phyloP scores from a whole-genome alignment of 2,329 filamentous ascomycete species.

The Colletotrichum sp. region DNA sequence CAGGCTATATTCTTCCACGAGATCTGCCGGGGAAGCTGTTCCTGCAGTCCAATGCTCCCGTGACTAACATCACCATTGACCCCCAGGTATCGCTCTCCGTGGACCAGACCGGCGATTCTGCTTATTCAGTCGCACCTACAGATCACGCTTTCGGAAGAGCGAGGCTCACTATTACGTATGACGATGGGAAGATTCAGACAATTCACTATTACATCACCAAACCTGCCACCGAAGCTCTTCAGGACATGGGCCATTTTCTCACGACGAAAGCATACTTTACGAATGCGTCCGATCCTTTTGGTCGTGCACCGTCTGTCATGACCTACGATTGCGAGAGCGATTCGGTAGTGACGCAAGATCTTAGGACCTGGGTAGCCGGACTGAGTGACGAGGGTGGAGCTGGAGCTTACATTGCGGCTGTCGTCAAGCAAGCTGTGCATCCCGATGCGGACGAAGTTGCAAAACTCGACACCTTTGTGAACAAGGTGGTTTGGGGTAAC shows the following conservation, averaged over 20 bases:
- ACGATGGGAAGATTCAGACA: slow-evolving; percentile 51
- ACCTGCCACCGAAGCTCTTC: slow-evolving; percentile 43
- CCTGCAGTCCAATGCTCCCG: too few relatives aligned
- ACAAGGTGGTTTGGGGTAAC: slow-evolving; percentile 52
- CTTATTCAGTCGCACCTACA: slow-evolving; percentile 48
- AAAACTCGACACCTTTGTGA: slow-evolving; percentile 59
- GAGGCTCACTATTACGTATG: slow-evolving; percentile 52
- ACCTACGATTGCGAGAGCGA: slow-evolving; percentile 57
- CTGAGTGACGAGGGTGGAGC: slow-evolving; percentile 65
- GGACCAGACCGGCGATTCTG: neutral
- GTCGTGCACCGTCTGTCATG: slow-evolving; percentile 59
- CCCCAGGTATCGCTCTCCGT: slow-evolving; percentile 37
- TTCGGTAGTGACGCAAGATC: slow-evolving; percentile 47
- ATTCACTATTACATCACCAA: slow-evolving; percentile 63
- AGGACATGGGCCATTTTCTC: slow-evolving; percentile 56
- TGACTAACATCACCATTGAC: slow-evolving; percentile 46
- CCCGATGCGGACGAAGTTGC: slow-evolving; percentile 53
- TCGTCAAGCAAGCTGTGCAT: slow-evolving; percentile 58
- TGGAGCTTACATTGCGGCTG: slow-evolving; percentile 58
- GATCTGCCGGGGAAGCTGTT: too few relatives aligned
- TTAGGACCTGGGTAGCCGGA: slow-evolving; percentile 62
- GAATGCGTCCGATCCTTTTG: slow-evolving; percentile 56
- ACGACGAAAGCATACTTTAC: slow-evolving; percentile 58
- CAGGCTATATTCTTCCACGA: too few relatives aligned
- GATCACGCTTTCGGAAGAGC: slow-evolving; percentile 52